Base-by-base conservation (phyloP, 2,329 filamentous ascomycete species). In the Colletotrichum tropicicola region DNA sequence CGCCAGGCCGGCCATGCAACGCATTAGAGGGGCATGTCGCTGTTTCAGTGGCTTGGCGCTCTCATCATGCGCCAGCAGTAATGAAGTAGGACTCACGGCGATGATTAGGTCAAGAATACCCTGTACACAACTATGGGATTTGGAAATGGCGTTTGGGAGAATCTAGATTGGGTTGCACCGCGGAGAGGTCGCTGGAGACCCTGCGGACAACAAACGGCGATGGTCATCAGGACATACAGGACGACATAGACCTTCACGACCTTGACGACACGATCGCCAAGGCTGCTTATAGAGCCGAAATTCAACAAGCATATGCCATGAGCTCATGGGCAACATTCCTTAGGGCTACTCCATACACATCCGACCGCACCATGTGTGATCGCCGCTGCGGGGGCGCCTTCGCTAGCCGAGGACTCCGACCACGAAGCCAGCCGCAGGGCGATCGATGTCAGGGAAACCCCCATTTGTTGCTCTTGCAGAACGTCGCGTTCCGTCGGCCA, bases 281-380 rank as follows among this genome's bases (percentile, higher is more conserved):
- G 49, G 21, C 21, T 12, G 23, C 10, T 13, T 2, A 21, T 17
- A 32, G 21, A 51, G 37, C 35, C 30, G 10, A 63, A n/a, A 30
- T 51, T 35, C 25, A 19, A 32, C 35, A 25, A 35, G 45, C 59
- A 39, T 32, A 45, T 23, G 43, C 37, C 44, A 61, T 43, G 30
- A 51, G 21, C 23, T 32, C 43, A 25, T 12, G 21, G 8, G 32
- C 27, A 39, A 37, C 17, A n/a, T 15, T 25, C 39, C 25, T 30
- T n/a, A n/a, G 9, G n/a, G n/a, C 17, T 27, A 12, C 49, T 47
- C 61, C 56, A 61, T 51, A 55, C 49, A 45, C 61, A 37, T 61
- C 57, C 57, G 61, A 61, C 61, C n/a, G 28, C 35, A 17, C 49
- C 35, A 30, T 65, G 61, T 61, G 27, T 61, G 61, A 65, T 65